Conservation (phyloP, 805 yeast genomes). For the Saturnispora gosingensis region DNA sequence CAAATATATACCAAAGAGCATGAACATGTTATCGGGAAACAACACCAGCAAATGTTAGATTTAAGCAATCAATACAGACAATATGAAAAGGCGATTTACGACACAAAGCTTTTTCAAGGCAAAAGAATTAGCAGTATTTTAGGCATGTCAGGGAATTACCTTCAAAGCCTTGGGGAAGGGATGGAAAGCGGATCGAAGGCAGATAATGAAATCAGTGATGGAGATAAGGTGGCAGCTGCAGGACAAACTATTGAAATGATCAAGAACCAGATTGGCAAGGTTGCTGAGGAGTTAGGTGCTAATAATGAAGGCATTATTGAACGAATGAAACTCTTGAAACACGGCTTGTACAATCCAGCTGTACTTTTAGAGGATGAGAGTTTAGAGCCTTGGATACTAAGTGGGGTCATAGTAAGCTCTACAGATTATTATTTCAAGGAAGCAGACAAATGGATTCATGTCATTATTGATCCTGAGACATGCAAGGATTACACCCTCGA, state of each 20-base stretch:
- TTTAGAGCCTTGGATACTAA: slow-evolving; percentile 31
- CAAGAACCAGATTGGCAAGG: not conserved
- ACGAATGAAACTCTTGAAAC: slow-evolving; percentile 12
- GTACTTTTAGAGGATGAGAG: slow-evolving; percentile 7
- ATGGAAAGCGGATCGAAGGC: not conserved
- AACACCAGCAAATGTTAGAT: slow-evolving; percentile 10
- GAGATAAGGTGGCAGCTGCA: slow-evolving; percentile 11
- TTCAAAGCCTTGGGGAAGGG: slow-evolving; percentile 9
- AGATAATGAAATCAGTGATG: slow-evolving; percentile 3
- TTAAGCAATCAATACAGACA: not conserved
- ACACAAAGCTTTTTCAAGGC: slow-evolving; percentile 26
- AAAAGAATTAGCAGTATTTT: slow-evolving; percentile 23
- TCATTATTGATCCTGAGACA: slow-evolving; percentile 22
- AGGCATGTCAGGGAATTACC: slow-evolving; percentile 20
- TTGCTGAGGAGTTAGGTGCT: not conserved
- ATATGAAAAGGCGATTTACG: slow-evolving; percentile 11
- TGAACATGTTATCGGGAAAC: slow-evolving; percentile 16
- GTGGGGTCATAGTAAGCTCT: slow-evolving; percentile 29
- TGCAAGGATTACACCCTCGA: slow-evolving; percentile 20
- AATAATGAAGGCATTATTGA: slow-evolving; percentile 14
- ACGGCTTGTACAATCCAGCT: not conserved
- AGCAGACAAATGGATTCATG: slow-evolving; percentile 24
- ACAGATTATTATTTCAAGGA: slow-evolving; percentile 25
- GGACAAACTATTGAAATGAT: slow-evolving; percentile 7
- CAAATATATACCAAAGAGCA: slow-evolving; percentile 30